These are phyloP conservation scores for Aureobasidium sp. DNA, from an alignment of 2,329 filamentous ascomycete species.

Conservation along the genomic window DNA sequence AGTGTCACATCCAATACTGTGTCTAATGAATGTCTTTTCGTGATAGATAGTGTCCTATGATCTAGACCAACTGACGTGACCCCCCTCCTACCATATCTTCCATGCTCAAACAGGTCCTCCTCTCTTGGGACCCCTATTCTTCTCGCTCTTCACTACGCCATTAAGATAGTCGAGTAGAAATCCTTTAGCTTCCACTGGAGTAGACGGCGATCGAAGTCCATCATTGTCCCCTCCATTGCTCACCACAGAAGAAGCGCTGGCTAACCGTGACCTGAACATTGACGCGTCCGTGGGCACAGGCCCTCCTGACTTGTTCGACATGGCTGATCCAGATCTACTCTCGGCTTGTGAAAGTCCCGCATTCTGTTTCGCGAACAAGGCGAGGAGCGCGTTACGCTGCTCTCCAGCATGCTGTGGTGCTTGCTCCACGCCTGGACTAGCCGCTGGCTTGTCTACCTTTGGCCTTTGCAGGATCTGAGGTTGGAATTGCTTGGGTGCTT, in stretches of 20 bases:
- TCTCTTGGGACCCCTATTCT: constrained; percentile 15
- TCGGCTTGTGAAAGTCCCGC: constrained; percentile 12
- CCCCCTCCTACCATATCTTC: neutral
- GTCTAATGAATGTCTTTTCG: neutral
- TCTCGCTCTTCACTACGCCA: constrained; percentile 25
- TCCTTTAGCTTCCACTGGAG: constrained; percentile 29
- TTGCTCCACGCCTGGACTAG: neutral
- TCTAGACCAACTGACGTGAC: neutral
- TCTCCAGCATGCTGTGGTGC: neutral
- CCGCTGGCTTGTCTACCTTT: constrained; percentile 16
- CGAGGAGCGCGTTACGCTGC: constrained; percentile 17
- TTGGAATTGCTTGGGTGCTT: constrained; percentile 23
- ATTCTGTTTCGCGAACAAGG: constrained; percentile 17
- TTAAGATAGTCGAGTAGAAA: constrained; percentile 32
- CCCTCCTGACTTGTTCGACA: neutral
- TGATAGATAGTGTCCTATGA: neutral
- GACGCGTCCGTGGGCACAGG: constrained; percentile 6
- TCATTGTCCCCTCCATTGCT: constrained; percentile 18
- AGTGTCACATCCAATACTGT: neutral
- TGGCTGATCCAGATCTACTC: constrained; percentile 3
- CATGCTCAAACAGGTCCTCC: neutral
- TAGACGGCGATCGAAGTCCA: constrained; percentile 18
- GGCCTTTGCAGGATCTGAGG: constrained; percentile 27
- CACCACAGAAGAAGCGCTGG: constrained; percentile 21
- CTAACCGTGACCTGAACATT: constrained; percentile 20